A percentile compares a stretch with the other conserved stretches of the same genome.
Conservation (phyloP, 2,329 filamentous ascomycete genomes). For the Aspergillus glaucus region DNA sequence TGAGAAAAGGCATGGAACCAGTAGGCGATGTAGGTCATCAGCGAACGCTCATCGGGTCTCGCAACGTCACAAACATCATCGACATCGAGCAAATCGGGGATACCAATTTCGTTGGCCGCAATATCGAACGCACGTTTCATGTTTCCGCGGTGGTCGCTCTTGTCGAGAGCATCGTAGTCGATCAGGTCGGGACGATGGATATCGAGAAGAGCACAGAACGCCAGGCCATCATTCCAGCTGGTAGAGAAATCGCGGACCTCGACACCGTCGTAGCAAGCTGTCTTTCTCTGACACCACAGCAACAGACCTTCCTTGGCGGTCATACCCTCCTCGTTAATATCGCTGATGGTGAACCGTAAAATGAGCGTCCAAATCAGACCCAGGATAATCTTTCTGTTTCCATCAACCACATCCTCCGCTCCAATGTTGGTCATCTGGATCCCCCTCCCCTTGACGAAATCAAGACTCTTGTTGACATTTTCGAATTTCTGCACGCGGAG, state of each 20-base stretch:
- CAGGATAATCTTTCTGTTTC: conserved; percentile 94
- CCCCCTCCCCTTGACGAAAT: conserved; percentile 83
- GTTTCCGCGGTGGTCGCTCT: conserved; percentile 87
- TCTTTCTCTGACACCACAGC: conserved; percentile 97
- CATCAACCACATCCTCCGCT: conserved; percentile 95
- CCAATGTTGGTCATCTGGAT: conserved; percentile 99
- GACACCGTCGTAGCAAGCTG: conserved; percentile 95
- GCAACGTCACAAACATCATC: conserved; percentile 97
- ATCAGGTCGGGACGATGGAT: conserved; percentile 97
- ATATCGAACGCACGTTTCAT: conserved; percentile 98
- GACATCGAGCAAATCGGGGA: conserved; percentile 89
- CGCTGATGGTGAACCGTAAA: conserved; percentile 94
- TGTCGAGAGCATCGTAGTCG: conserved; percentile 91
- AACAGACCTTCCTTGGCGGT: conserved; percentile 93
- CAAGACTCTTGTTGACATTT: conserved; percentile 91
- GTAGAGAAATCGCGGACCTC: conserved; percentile 89
- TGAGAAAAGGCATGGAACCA: conserved; percentile 99
- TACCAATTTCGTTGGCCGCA: conserved; percentile 91
- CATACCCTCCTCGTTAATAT: conserved; percentile 97
- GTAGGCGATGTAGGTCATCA: conserved; percentile 99
- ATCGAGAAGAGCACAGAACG: conserved; percentile 92
- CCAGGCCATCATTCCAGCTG: conserved; percentile 96
- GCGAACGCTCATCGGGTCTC: conserved; percentile 88
- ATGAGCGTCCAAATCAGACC: conserved; percentile 98
- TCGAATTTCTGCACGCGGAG: conserved; percentile 95